These are phyloP conservation scores for Dioscorea dumetorum DNA, from an alignment of 106 monocot species.

Conservation along the genomic window DNA sequence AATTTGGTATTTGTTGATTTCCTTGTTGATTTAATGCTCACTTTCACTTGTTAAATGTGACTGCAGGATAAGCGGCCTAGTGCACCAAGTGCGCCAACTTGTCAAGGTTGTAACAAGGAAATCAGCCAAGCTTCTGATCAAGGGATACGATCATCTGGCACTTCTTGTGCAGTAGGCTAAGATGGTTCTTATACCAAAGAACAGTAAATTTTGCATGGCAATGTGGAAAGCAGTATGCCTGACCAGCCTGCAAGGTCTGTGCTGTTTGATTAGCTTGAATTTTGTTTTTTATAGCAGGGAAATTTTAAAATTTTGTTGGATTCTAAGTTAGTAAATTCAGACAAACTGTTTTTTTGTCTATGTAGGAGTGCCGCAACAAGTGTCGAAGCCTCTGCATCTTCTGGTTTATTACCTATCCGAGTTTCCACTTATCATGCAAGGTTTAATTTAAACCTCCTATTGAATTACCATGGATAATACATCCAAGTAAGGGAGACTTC, in stretches of 20 bases:
- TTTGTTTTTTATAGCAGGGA: too few relatives aligned
- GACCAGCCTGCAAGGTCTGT: too few relatives aligned
- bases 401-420: slow-evolving; percentile 55
- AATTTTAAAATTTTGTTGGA: too few relatives aligned
- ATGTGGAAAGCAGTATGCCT: slow-evolving; percentile 17
- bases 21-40: too few relatives aligned
- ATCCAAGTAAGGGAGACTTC: too few relatives aligned
- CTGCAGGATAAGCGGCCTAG: slow-evolving; percentile 31
- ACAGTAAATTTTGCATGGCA: slow-evolving; percentile 16
- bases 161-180: slow-evolving; percentile 12
- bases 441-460: slow-evolving; percentile 18
- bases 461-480: not conserved
- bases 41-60: not conserved
- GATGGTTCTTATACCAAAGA: slow-evolving; percentile 26
- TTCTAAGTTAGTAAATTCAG: too few relatives aligned
- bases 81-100: slow-evolving; percentile 89
- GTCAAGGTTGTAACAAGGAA: slow-evolving; percentile 41
- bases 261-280: too few relatives aligned
- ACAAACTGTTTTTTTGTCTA: slow-evolving; percentile 3
- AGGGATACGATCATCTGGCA: slow-evolving; percentile 12
- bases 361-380: slow-evolving; percentile 28
- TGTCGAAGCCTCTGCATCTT: slow-evolving; percentile 28
- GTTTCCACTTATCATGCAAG: slow-evolving; percentile 84
- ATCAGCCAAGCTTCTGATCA: slow-evolving; percentile 30
- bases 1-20: too few relatives aligned